Base-by-base conservation (phyloP, 2,329 filamentous ascomycete species). In the Elsinoe arachidis region DNA sequence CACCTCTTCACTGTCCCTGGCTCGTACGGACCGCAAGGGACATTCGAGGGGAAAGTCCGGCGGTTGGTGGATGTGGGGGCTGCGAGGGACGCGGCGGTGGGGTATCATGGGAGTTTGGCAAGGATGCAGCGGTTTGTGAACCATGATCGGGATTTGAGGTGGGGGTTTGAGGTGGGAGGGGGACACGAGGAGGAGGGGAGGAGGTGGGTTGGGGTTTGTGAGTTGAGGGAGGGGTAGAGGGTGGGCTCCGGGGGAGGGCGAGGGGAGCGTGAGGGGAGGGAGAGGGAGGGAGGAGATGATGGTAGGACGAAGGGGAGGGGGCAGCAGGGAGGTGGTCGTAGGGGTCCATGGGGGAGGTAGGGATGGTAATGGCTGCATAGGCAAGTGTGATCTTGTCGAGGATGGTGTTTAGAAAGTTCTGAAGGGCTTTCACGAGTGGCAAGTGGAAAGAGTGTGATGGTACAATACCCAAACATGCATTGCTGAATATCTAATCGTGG, bases 281-380 rank as follows among this genome's bases (percentile, higher is more conserved):
- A 49, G 59, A 69, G 68, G 61, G 69, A 69, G 9, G 74, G 74
- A n/a, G 57, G 61, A 78, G 60, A 70, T 63, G 47, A 65, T 70
- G 9, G 52, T 79, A 76, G 77, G 77, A 67, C 79, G 58, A 65
- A 76, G 56, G 70, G 61, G 7, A 76, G 79, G 63, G 77, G 76
- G 5, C 68, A 65, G 23, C 3, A 3, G 6, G 23, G 23, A 6
- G 23, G 3, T 6, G 6, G 23, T 26, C 3, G 23, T 26, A 26
- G 23, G 23, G 6, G 3, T 26, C 2, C 5, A 30, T 30, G 26
- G 26, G 7, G 7, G 26, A 7, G 26, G 26, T 5, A 5, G 26
- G 26, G 4, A n/a, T n/a, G n/a, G n/a, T n/a, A 30, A 9, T 2
- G 26, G 26, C 26, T 9, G 4, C 4, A 30, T 7, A 30, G 26